Base-by-base conservation (phyloP, 371 early-diverging fungal genomes). In the Saksenaea oblongispora region DNA sequence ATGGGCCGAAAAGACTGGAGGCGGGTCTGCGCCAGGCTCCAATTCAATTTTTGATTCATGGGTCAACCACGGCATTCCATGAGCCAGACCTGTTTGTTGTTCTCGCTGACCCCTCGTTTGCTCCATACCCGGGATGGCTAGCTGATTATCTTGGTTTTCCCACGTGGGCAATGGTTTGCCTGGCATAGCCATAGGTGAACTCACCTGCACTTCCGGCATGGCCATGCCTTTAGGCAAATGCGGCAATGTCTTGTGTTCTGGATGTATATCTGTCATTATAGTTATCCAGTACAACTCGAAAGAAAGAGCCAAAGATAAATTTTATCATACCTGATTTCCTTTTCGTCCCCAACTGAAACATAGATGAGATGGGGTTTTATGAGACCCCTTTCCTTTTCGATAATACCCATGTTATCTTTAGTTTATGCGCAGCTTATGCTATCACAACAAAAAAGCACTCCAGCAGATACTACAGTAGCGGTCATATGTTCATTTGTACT, bases 211-310 rank as follows among this genome's bases (percentile, higher is more conserved):
- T 5, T 71, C 47, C 2, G 70, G 72, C 64, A 74, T 67, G 27
- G 64, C 56, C 51, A 65, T 66, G n/a, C 76, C 72, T 42, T 68
- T 69, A 7, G 79, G 76, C 26, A 79, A 57, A 65, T 79, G 79
- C 22, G 76, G 76, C 42, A 79, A 56, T 18, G 65, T 62, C n/a
- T 67, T 61, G 53, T 63, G 66, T 51, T 61, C 51, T 22, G 51
- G 51, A 47, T 47, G 51, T 47, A 22, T 4, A 22, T 47, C 51
- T 59, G 44, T 41, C 59, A 56, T 66, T 24, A 14, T 31, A 4
- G 2, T 2, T 31, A 31, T 2, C 31, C 4, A 31, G 2, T 58
- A 31, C 34, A 56, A 62, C 17, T 37, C 11, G 15, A 22, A 28
- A 9, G 35, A 42, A 27, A 56, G 35, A 57, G 27, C 10, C 27